These are phyloP conservation scores for Metarhizium robertsii DNA, from an alignment of 2,329 filamentous ascomycete genomes.

Conservation along the genomic window DNA sequence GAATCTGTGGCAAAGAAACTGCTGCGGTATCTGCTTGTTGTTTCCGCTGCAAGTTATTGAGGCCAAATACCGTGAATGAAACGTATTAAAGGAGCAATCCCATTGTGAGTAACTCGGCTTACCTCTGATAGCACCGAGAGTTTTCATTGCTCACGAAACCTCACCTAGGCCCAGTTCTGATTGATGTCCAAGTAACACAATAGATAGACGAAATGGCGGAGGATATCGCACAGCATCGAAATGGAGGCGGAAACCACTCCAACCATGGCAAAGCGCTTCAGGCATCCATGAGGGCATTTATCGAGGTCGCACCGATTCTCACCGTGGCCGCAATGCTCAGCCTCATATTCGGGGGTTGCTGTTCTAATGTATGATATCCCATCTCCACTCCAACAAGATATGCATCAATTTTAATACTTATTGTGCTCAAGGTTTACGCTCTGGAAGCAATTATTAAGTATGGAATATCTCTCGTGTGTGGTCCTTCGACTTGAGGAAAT, in stretches of 20 bases:
- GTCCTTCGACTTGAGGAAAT: background rate
- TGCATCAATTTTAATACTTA: background rate
- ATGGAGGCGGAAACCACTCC: background rate
- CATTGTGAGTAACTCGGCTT: background rate
- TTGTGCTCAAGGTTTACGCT: slow-evolving; percentile 67
- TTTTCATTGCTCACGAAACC: background rate
- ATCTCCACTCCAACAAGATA: background rate
- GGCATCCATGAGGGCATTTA: background rate
- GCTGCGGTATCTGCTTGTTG: background rate
- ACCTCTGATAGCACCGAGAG: background rate
- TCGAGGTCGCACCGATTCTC: slow-evolving; percentile 19
- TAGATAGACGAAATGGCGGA: background rate
- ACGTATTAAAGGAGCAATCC: background rate
- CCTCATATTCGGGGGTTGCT: slow-evolving; percentile 92
- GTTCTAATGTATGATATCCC: slow-evolving; percentile 63
- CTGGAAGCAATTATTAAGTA: slow-evolving; percentile 92
- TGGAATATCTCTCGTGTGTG: slow-evolving; percentile 24
- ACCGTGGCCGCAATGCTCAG: slow-evolving; percentile 60
- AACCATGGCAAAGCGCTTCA: background rate
- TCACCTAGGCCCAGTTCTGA: background rate
- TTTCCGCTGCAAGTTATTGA: background rate
- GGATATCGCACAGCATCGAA: slow-evolving; percentile 1
- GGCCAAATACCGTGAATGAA: background rate
- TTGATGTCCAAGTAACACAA: background rate
- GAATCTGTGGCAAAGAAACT: background rate